Percentiles rank a stretch among this genome's conserved stretches.
Evolutionary conservation across 1,139 yeast genomes (phyloP).

Genomic region (Kurtzmaniella quercitrusa): DNA sequence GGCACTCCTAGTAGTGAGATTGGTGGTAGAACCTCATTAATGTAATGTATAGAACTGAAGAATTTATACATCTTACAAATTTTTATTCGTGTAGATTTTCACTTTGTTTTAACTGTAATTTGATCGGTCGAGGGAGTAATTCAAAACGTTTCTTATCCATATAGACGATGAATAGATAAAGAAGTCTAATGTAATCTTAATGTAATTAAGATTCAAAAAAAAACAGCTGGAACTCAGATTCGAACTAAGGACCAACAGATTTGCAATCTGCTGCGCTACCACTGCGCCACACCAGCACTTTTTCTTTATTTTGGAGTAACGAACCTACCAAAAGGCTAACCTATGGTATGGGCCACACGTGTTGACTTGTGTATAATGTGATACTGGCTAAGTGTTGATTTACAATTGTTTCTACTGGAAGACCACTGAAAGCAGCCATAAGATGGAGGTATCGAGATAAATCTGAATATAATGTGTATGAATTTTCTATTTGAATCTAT

Average conservation of each 20-base stretch:
- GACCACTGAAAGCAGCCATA: no score
- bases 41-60: conserved; percentile 29
- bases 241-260: conserved; percentile 54
- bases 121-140: no score
- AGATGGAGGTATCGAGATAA: no score
- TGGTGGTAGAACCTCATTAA: conserved; percentile 78
- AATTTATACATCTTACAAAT: no score
- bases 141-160: no score
- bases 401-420: no score
- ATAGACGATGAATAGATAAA: no score
- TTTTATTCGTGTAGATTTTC: no score
- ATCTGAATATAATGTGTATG: not conserved
- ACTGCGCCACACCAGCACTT: conserved; percentile 48
- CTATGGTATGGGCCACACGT: not conserved
- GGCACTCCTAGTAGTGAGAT: conserved; percentile 79
- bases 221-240: conserved; percentile 43
- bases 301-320: not conserved
- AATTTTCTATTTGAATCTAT: not conserved
- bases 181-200: no score
- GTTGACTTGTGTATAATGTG: no score
- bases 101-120: not conserved
- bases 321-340: no score
- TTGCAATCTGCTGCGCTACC: conserved; percentile 57
- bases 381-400: no score
- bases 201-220: conserved; percentile 16